Evolutionary conservation across 2,329 filamentous ascomycete genomes (phyloP), one percentile per base, ranked within the genome.

Genomic region (Ophiostoma australiae): DNA sequence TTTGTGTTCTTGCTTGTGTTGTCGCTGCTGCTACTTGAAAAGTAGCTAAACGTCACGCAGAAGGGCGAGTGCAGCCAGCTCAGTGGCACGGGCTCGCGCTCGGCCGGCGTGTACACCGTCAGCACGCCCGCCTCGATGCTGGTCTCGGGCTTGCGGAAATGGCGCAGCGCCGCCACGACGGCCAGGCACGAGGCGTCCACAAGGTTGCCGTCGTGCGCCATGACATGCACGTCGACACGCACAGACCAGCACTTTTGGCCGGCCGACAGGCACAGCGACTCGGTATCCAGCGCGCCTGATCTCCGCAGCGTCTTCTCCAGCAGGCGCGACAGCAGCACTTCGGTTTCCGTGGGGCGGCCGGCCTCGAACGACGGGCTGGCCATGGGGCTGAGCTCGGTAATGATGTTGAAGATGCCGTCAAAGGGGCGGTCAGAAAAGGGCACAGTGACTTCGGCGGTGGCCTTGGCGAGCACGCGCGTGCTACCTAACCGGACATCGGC

Each of bases 291-390:
- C 7, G 95, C 94, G 75, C 91, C 91, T 1, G 94, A 97, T 72
- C 95, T 90, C 61, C 95, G 93, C 73, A 98, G 89, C 10, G 95
- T 94, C 82, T 97, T 97, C 80, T 99, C 95, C 27, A 99, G 89
- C 61, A 95, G 87, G 44, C 94, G 90, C 11, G 94, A 93, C 37
- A 98, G 88, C 61, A 97, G 86, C 2, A 94, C 85, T 81, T 98
- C 95, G 71, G 90, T 87, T 76, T 96, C 91, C 73, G 90, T 94
- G 67, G 91, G 91, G 70, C 93, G 87, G 79, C 91, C 92, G 75
- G 91, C 87, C 80, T 97, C 94, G 81, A 97, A 97, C 44, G 91
- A 90, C 17, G 95, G 93, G 67, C 93, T 93, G 37, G 92, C 91
- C 90, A 98, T 96, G 68, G 94, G 93, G 73, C 91, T 93, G 76